Conservation (phyloP, 139 green algal species). For the Chlamydomonas asymmetrica region DNA sequence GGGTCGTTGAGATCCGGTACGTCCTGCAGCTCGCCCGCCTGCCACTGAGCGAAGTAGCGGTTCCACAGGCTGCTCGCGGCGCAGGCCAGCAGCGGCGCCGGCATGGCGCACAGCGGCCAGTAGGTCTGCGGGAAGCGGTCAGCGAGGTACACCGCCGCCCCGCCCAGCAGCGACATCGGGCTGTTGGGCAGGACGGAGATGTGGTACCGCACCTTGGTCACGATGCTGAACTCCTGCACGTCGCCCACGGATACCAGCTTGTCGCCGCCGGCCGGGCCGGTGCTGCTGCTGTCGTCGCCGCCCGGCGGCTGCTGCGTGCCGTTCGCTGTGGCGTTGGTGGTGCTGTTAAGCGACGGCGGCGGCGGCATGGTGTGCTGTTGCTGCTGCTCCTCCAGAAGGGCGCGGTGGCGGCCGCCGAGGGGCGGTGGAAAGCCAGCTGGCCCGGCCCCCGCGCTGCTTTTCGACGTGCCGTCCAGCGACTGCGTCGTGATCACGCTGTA, state of each 20-base stretch:
- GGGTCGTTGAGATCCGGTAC: too few relatives aligned
- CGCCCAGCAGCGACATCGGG: not conserved
- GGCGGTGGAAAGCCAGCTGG: too few relatives aligned
- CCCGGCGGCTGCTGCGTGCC: not conserved
- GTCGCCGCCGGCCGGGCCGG: not conserved
- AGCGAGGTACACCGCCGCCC: not conserved
- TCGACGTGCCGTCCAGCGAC: not conserved
- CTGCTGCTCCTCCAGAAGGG: too few relatives aligned
- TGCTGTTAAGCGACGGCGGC: too few relatives aligned
- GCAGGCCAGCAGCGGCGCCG: constrained; percentile 1
- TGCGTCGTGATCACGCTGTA: too few relatives aligned
- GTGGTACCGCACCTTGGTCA: not conserved
- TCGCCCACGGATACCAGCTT: too few relatives aligned
- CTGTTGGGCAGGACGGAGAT: constrained; percentile 1
- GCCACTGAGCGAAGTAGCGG: too few relatives aligned
- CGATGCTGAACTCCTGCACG: not conserved
- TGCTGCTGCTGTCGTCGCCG: not conserved
- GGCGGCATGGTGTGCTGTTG: too few relatives aligned
- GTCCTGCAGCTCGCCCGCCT: too few relatives aligned
- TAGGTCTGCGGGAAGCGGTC: not conserved
- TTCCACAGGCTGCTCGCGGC: not conserved
- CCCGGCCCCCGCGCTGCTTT: not conserved
- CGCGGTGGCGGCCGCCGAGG: too few relatives aligned
- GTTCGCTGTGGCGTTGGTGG: not conserved
- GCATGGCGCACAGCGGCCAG: constrained; percentile 17